Evolutionary conservation across 441 rosid species (phyloP), one percentile per base, ranked within the genome.

Genomic region (Jatropha multifida): DNA sequence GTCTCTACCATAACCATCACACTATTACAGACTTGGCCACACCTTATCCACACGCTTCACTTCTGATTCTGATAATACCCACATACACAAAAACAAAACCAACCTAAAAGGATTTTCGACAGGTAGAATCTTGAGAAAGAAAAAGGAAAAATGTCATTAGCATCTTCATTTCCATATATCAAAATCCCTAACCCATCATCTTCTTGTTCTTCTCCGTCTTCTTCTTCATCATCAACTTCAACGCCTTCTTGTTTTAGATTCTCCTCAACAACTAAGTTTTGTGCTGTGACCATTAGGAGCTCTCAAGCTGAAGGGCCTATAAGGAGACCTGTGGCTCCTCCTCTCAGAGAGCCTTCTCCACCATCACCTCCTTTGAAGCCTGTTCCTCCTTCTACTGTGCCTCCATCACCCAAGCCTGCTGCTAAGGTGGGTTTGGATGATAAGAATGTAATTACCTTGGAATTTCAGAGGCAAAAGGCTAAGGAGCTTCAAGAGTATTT

Each of bases 381-480:
- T 27, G 66, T 82, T 18, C 81, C 84, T 32, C 82, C 93, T 12
- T 74, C 83, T 18, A 63, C 86, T 6, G 68, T 78, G 56, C 51
- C 68, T 32, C 84, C 82, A n/a, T 75, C 88, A 0, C 82, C 84
- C 8, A 77, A 62, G 72, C 83, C 77, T 52, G 74, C 62, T 5
- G 58, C 79, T 48, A 68, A 80, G 62, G 76, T 72, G 72, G 75
- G 76, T 40, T 74, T 71, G 76, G 85, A 71, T 69, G 95, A 78
- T 15, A 82, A 81, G 76, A 76, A 80, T 77, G 85, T 46, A 60
- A 73, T 78, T 37, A 94, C 97, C 32, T 76, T 91, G 78, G 99
- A 93, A 80, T 93, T 89, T 79, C 99, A 94, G 87, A 87, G 99
- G 76, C 89, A 86, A 80, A 93, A 82, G 84, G 97, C 97, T 6